A percentile compares a stretch with the other conserved stretches of the same genome.
These are phyloP conservation scores for Avicennia marina DNA, from an alignment of 257 asterid genomes.

Conservation along the genomic window DNA sequence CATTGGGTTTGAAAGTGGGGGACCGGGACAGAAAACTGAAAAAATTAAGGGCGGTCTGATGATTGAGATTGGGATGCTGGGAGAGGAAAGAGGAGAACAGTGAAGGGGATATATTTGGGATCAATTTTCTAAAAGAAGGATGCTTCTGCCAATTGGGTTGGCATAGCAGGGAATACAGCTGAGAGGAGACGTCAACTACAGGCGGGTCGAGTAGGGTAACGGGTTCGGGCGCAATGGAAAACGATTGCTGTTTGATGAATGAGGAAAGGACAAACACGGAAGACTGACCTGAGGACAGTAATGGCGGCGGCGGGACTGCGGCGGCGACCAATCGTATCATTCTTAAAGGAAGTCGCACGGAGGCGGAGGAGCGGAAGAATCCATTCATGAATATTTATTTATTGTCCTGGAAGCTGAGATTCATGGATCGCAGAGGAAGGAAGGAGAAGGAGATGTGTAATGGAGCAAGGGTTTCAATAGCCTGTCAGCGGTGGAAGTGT, in stretches of 20 bases:
- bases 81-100: slow-evolving; percentile 45
- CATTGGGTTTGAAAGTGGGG: slow-evolving; percentile 51
- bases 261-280: slow-evolving; percentile 12
- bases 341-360: slow-evolving; percentile 22
- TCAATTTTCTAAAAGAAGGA: slow-evolving; percentile 43
- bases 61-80: slow-evolving; percentile 51
- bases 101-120: slow-evolving; percentile 49
- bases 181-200: slow-evolving; percentile 28
- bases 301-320: slow-evolving; percentile 14
- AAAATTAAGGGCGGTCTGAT: slow-evolving; percentile 45
- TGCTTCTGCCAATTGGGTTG: slow-evolving; percentile 63
- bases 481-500: not conserved
- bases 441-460: not conserved
- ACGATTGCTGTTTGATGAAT: slow-evolving; percentile 26
- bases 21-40: slow-evolving; percentile 39
- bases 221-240: slow-evolving; percentile 28
- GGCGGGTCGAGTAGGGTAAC: slow-evolving; percentile 15
- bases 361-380: slow-evolving; percentile 30
- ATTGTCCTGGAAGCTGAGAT: not conserved
- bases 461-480: not conserved
- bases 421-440: not conserved
- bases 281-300: slow-evolving; percentile 30
- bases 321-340: slow-evolving; percentile 39
- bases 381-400: slow-evolving; percentile 34
- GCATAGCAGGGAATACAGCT: slow-evolving; percentile 42